Conservation (phyloP, 257 asterid genomes). For the Nicotiana benthamiana region DNA sequence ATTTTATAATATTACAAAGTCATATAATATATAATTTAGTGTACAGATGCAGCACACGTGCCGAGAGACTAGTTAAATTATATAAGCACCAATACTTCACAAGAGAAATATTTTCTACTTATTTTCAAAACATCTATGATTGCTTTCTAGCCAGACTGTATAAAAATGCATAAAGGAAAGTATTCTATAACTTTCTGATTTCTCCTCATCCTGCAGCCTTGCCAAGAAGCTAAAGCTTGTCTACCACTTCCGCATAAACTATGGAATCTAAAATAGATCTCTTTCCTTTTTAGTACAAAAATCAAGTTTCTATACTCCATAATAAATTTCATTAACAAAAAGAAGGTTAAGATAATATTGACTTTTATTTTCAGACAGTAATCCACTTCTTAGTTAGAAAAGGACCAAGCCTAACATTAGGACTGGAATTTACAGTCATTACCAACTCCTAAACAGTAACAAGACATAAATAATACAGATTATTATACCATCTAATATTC, state of each 20-base stretch:
- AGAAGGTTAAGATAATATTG: not conserved
- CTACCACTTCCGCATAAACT: not conserved
- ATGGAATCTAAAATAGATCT: not conserved
- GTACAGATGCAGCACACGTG: no score
- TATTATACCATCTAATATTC: not conserved
- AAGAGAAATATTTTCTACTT: not conserved
- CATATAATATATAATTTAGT: no score
- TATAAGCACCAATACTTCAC: not conserved
- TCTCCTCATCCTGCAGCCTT: not conserved
- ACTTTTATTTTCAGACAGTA: not conserved
- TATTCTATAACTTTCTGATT: not conserved
- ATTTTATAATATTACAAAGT: no score
- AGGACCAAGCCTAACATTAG: not conserved
- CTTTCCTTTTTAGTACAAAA: not conserved
- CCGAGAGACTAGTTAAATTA: no score
- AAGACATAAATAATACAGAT: not conserved
- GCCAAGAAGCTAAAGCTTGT: not conserved
- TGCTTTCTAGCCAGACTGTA: not conserved
- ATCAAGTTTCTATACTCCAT: not conserved
- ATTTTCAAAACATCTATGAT: not conserved
- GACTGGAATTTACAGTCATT: not conserved
- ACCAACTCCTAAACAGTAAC: not conserved
- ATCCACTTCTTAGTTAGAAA: not conserved
- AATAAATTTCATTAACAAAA: not conserved
- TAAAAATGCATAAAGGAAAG: not conserved